phyloP scores from a whole-genome alignment of 768 basidiomycete species.

The Rhodotorula diobovata region DNA sequence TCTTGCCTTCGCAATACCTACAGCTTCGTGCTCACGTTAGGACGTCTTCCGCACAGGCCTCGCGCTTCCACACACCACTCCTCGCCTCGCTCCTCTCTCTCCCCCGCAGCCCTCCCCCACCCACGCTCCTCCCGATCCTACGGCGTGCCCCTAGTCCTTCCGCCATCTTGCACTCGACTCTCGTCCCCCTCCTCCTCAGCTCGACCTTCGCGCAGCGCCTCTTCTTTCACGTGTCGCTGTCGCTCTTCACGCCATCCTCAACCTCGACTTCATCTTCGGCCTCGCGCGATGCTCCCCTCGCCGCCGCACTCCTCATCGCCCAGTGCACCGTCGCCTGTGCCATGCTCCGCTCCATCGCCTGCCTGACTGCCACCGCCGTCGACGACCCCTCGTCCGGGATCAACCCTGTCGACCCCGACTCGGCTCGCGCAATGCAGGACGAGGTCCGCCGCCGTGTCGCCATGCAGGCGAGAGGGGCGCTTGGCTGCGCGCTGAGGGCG shows the following conservation, averaged over 20 bases:
- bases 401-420: not conserved
- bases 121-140: not conserved
- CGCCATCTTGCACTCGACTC: not conserved
- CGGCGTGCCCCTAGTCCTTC: not conserved
- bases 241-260: constrained; percentile 1
- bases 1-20: not conserved
- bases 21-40: not conserved
- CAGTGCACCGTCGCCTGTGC: not conserved
- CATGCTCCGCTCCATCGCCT: not conserved
- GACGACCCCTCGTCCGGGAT: not conserved
- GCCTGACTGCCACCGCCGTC: not conserved
- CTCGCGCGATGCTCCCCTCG: not conserved
- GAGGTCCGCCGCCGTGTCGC: not conserved
- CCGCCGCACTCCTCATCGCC: accelerated
- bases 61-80: not conserved
- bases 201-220: constrained; percentile 1
- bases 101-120: not conserved
- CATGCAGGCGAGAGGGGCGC: too few relatives aligned
- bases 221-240: constrained; percentile 1
- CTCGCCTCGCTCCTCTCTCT: not conserved
- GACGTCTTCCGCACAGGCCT: not conserved
- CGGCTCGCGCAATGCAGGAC: not conserved
- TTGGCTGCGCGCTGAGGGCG: not conserved
- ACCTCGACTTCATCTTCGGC: not conserved
- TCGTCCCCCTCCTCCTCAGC: not conserved